Percentiles rank a stretch among this genome's conserved stretches.
Evolutionary conservation across 1,139 yeast species (phyloP).

Genomic region (Yamadazyma sp.): DNA sequence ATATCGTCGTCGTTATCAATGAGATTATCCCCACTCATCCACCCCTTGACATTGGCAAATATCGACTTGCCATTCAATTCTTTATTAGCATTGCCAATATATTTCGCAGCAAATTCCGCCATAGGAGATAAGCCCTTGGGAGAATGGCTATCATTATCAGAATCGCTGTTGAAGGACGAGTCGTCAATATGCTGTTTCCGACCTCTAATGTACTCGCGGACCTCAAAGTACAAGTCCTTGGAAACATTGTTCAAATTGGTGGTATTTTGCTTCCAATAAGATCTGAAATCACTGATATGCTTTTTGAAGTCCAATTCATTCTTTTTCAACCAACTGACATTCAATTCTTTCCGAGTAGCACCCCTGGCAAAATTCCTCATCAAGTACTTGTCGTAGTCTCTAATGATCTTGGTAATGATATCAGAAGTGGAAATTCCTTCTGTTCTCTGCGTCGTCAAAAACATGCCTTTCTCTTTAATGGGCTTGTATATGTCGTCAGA

Average conservation of each 20-base stretch:
- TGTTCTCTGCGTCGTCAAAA: constrained; percentile 91
- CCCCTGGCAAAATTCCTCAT: constrained; percentile 98
- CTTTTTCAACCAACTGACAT: constrained; percentile 95
- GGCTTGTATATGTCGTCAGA: constrained; percentile 91
- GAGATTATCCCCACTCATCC: constrained; percentile 51
- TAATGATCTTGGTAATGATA: constrained; percentile 88
- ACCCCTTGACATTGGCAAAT: constrained; percentile 63
- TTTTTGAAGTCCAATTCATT: constrained; percentile 92
- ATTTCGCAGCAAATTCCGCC: constrained; percentile 61
- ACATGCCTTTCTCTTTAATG: constrained; percentile 85
- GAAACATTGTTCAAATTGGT: constrained; percentile 71
- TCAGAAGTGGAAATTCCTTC: constrained; percentile 96
- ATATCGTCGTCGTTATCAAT: constrained; percentile 19
- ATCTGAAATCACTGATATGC: constrained; percentile 83
- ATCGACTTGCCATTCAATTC: constrained; percentile 48
- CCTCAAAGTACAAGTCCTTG: constrained; percentile 80
- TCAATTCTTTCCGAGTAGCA: constrained; percentile 92
- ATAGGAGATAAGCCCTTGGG: constrained; percentile 48
- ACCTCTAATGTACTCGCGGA: constrained; percentile 67
- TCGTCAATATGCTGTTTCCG: constrained; percentile 38
- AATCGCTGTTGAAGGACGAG: constrained; percentile 21
- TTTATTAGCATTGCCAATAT: constrained; percentile 54
- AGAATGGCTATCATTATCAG: constrained; percentile 28
- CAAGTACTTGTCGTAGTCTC: constrained; percentile 93
- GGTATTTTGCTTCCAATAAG: constrained; percentile 76